Evolutionary conservation across 371 early-diverging fungal genomes (phyloP).

Genomic region (Chytridiales sp.): DNA sequence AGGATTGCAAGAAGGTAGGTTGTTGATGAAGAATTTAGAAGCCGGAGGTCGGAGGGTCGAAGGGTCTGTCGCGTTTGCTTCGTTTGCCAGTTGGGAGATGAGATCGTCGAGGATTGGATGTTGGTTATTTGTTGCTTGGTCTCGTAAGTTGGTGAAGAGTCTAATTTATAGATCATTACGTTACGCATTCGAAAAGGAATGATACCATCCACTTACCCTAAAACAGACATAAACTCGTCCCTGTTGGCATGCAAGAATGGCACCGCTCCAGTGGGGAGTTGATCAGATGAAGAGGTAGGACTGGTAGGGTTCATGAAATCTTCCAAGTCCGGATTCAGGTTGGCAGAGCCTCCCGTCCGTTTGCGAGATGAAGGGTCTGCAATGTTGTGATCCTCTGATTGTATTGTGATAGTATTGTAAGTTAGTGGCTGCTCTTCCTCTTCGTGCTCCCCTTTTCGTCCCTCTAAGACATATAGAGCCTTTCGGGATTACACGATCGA

Average conservation of each 20-base stretch:
- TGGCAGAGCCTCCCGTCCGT: no score
- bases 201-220: not conserved
- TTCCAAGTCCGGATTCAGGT: constrained; percentile 21
- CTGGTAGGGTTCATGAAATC: constrained; percentile 21
- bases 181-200: not conserved
- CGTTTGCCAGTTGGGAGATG: constrained; percentile 17
- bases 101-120: not conserved
- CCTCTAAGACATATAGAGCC: no score
- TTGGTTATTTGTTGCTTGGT: not conserved
- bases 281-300: not conserved
- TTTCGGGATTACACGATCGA: no score
- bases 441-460: no score
- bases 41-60: constrained; percentile 58
- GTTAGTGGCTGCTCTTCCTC: no score
- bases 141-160: constrained; percentile 1
- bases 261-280: not conserved
- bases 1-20: constrained; percentile 44
- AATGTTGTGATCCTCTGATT: no score
- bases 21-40: constrained; percentile 57
- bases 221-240: not conserved
- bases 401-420: no score
- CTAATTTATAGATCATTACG: not conserved
- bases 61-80: constrained; percentile 9
- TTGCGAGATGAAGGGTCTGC: no score
- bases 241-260: not conserved